Evolutionary conservation across 257 asterid species (phyloP).

Genomic region (Osmanthus fragrans): DNA sequence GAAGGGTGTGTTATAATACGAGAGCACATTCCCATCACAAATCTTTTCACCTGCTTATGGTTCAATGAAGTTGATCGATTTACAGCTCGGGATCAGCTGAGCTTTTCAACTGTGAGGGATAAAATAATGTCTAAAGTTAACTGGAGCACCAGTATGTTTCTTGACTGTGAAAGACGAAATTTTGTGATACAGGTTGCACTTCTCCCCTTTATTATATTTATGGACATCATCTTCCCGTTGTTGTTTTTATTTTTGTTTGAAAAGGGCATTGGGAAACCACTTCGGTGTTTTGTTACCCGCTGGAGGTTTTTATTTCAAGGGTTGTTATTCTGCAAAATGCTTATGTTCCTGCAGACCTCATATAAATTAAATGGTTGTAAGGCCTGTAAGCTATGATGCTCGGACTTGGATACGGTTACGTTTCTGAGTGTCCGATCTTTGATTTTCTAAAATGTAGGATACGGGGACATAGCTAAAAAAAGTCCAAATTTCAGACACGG

Average conservation of each 20-base stretch:
- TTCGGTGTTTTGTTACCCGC: neutral
- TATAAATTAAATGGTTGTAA: neutral
- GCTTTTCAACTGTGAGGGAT: constrained; percentile 95
- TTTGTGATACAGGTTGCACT: constrained; percentile 80
- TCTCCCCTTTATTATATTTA: constrained; percentile 10
- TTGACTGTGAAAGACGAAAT: constrained; percentile 92
- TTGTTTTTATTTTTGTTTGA: neutral
- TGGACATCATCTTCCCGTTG: neutral
- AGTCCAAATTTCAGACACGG: no score
- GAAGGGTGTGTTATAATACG: constrained; percentile 93
- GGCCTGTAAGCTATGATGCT: neutral
- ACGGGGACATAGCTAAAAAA: no score
- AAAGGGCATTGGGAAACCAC: neutral
- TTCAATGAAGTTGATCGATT: constrained; percentile 97
- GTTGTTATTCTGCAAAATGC: neutral
- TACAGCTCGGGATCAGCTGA: constrained; percentile 94
- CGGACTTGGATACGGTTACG: no score
- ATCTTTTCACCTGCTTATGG: constrained; percentile 95
- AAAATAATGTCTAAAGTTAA: constrained; percentile 61
- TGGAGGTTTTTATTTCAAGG: neutral
- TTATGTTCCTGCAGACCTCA: neutral
- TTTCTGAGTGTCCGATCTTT: no score
- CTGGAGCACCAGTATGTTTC: constrained; percentile 83
- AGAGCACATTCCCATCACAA: constrained; percentile 86
- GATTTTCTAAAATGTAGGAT: no score